Base-by-base conservation (phyloP, 441 rosid genomes). In the Populus hybrid region DNA sequence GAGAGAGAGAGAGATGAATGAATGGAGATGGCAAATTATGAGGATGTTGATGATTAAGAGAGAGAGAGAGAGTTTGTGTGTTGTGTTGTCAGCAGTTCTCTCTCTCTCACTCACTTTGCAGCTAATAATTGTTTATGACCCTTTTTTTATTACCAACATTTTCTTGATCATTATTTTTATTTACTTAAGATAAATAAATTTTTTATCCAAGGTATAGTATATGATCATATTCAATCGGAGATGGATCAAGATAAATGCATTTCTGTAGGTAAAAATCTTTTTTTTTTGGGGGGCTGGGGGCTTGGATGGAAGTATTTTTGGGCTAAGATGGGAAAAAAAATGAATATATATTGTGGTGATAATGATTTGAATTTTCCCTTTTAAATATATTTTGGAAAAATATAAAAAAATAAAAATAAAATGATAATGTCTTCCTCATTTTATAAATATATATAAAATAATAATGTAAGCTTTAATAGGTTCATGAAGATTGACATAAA, bases 91-190 rank as follows among this genome's bases (percentile, higher is more conserved):
- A 88, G 89, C 86, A 84, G 83, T 8, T 57, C 64, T 57, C 64
- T 20, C 61, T 16, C 91, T 89, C 66, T 61, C 90, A 85, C 89
- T 90, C 86, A 87, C 92, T 92, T 91, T 89, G 92, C 92, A 87
- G 89, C 94, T 89, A 90, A 92, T 90, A 82, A 89, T 92, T 90
- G 91, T 86, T 87, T 82, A 80, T 78, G 82, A 81, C 26, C 26
- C 8, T 4, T 70, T 23, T 40, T 21, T 32, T 66, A 32, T 69
- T 38, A 35, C 30, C 65, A 3, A 0, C 12, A 63, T 38, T 36
- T 14, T 21, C 12, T 20, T 69, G 5, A 8, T 67, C 40, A 30
- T 16, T 23, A 81, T 85, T 85, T 79, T 76, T 76, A 3, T 77
- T 68, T 73, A 21, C 74, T 75, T 21, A 7, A 16, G 18, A 5